A percentile compares a stretch with the other conserved stretches of the same genome.
These are phyloP conservation scores for Gymnopilus junonius DNA, from an alignment of 768 basidiomycete species.

Conservation along the genomic window DNA sequence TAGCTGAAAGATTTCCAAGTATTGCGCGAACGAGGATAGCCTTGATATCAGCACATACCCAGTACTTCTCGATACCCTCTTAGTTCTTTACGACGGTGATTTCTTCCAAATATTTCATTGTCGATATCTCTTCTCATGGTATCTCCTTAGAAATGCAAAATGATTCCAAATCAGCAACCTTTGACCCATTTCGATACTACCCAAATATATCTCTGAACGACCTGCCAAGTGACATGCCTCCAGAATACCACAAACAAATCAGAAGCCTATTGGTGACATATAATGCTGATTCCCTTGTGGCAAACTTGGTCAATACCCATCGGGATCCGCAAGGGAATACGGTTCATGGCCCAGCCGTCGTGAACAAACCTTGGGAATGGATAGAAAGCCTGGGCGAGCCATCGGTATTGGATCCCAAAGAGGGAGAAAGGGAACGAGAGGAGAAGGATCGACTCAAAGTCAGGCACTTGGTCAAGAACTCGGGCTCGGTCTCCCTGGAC, in stretches of 20 bases:
- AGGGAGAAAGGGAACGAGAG: conserved; percentile 43
- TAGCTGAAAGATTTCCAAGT: conserved; percentile 37
- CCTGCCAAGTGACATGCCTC: conserved; percentile 59
- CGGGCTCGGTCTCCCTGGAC: conserved; percentile 74
- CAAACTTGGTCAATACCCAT: conserved; percentile 62
- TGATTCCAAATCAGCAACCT: conserved; percentile 55
- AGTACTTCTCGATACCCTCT: conserved; percentile 73
- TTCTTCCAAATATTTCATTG: not conserved
- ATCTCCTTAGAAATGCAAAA: conserved; percentile 59
- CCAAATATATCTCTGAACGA: conserved; percentile 54
- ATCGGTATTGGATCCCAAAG: conserved; percentile 44
- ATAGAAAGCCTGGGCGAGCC: conserved; percentile 76
- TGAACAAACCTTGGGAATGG: conserved; percentile 89
- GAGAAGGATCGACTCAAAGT: conserved; percentile 41
- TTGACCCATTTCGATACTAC: conserved; percentile 71
- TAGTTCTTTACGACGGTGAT: conserved; percentile 76
- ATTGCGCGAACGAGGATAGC: conserved; percentile 55
- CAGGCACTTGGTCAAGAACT: conserved; percentile 57
- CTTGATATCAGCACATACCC: conserved; percentile 64
- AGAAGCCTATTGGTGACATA: conserved; percentile 60
- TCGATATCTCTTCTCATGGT: not conserved
- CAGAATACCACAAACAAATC: conserved; percentile 60
- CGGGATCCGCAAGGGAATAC: conserved; percentile 57
- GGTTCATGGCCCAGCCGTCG: conserved; percentile 54
- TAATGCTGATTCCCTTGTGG: conserved; percentile 52